Percentiles rank a stretch among this genome's conserved stretches.
Conservation (phyloP, 2,329 filamentous ascomycete species). For the Elsinoe ampelina region DNA sequence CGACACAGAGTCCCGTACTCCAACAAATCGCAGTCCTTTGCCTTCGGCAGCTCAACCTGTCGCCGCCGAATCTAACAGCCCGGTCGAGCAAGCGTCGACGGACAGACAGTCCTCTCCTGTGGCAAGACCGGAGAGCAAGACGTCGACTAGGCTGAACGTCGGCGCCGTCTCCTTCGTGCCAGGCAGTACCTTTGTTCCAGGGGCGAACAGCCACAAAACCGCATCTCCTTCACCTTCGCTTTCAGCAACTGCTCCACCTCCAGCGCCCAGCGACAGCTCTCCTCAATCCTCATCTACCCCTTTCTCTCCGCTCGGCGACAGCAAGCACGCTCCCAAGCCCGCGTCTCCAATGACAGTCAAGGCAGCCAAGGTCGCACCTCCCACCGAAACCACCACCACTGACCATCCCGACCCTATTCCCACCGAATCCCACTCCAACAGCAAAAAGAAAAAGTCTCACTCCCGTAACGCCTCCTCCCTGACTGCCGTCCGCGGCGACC, state of each 20-base stretch:
- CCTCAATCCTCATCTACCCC: background rate
- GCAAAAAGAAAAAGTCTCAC: background rate
- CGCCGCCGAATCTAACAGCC: too few species aligned
- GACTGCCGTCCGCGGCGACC: conserved; percentile 6
- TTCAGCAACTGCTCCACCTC: background rate
- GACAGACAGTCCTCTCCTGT: background rate
- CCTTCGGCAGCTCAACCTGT: background rate
- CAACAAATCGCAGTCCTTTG: background rate
- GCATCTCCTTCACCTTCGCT: background rate
- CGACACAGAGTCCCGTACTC: background rate
- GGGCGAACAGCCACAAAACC: background rate
- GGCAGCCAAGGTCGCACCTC: background rate
- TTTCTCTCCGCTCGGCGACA: conserved; percentile 1
- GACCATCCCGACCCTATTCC: background rate
- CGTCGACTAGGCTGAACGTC: background rate
- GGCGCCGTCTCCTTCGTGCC: background rate
- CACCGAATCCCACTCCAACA: background rate
- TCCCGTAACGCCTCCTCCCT: background rate
- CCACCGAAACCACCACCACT: background rate
- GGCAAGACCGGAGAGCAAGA: background rate
- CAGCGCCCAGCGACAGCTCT: background rate
- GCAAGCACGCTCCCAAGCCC: background rate
- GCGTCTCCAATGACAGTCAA: background rate
- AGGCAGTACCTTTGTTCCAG: background rate
- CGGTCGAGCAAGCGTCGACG: background rate